phyloP scores from a whole-genome alignment of 208 protist species.

The Pavlovales sp. region DNA sequence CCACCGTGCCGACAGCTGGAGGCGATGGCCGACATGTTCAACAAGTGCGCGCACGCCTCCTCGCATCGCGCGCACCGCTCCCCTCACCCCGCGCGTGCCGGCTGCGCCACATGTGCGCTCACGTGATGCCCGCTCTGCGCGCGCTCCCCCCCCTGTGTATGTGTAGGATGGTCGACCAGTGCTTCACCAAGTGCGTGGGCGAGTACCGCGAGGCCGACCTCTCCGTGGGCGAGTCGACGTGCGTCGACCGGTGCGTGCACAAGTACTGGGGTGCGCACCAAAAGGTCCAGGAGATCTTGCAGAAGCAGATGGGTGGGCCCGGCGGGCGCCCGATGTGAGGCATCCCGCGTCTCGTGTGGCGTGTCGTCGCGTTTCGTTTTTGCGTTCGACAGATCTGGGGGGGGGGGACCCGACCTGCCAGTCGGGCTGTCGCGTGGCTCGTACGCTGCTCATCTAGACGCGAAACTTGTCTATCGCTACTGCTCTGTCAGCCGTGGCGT shows the following conservation, averaged over 20 bases:
- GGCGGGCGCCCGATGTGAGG: no score
- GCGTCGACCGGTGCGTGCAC: conserved; percentile 38
- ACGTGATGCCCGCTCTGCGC: no score
- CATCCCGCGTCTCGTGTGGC: no score
- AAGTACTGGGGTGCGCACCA: conserved; percentile 22
- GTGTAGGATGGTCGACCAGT: conserved; percentile 35
- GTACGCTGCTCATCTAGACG: no score
- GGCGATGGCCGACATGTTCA: conserved; percentile 45
- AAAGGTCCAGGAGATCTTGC: conserved; percentile 30
- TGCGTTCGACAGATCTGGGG: no score
- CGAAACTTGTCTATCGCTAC: no score
- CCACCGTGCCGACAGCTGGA: no score
- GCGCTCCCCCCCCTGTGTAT: not conserved
- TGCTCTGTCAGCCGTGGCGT: no score
- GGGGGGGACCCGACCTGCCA: no score
- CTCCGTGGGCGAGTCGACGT: conserved; percentile 22
- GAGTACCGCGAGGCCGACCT: not conserved
- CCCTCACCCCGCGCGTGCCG: not conserved
- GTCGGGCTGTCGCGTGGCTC: no score
- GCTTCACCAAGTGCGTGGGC: conserved; percentile 31
- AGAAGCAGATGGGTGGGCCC: conserved; percentile 4
- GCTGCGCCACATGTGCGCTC: no score
- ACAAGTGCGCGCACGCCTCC: conserved; percentile 17
- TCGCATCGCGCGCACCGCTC: not conserved
- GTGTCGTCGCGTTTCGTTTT: no score